A percentile compares a stretch with the other conserved stretches of the same genome.
phyloP scores from a whole-genome alignment of 2,329 filamentous ascomycete species.

The Trichoderma semiorbis region DNA sequence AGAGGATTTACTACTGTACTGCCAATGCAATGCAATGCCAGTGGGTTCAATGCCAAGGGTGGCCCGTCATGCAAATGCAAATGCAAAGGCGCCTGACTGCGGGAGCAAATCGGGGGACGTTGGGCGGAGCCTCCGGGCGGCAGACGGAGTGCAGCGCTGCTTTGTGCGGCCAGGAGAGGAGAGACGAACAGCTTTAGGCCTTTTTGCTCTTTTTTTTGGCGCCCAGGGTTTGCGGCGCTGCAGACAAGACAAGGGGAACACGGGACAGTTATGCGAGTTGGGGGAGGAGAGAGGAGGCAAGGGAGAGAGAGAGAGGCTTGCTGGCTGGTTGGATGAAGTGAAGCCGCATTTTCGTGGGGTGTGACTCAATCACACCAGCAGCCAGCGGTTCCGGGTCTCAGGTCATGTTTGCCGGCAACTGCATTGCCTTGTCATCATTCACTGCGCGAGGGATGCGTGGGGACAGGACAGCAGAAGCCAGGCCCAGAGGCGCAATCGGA shows the following conservation, averaged over 20 bases:
- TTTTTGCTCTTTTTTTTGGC: neutral
- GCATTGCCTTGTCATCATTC: conserved; percentile 14
- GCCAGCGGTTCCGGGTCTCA: neutral
- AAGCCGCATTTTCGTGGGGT: neutral
- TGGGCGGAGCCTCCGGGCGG: conserved; percentile 11
- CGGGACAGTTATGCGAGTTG: neutral
- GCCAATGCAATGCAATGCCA: no score
- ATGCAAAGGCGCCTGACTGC: conserved; percentile 16
- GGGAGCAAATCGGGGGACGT: conserved; percentile 18
- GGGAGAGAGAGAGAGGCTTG: neutral
- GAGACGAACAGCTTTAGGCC: neutral
- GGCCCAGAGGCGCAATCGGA: neutral
- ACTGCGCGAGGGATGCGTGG: conserved; percentile 3
- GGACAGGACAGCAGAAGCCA: neutral
- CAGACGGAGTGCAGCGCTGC: neutral
- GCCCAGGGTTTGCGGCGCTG: neutral
- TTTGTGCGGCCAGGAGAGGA: neutral
- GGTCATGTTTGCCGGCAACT: neutral
- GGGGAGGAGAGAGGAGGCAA: neutral
- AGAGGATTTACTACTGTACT: no score
- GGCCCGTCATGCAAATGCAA: conserved; percentile 6
- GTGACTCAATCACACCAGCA: neutral
- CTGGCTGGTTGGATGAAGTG: neutral
- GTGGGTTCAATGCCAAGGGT: neutral
- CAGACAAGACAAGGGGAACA: neutral